Evolutionary conservation across 768 basidiomycete species (phyloP).

Genomic region (Collybia mongolica): DNA sequence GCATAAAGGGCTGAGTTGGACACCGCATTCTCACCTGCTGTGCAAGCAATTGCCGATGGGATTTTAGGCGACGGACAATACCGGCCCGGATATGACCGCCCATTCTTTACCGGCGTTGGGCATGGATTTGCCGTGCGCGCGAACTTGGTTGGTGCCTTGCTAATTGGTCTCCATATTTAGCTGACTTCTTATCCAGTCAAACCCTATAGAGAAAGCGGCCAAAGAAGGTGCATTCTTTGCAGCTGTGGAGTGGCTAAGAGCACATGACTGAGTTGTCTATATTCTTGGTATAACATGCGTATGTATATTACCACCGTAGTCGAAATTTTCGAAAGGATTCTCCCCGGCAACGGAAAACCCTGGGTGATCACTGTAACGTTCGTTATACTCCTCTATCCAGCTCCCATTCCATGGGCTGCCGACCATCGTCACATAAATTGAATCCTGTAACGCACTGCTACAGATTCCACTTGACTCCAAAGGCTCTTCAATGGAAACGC

Average conservation of each 20-base stretch:
- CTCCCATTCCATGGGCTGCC: too few species aligned
- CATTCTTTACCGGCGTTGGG: conserved; percentile 14
- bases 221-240: conserved; percentile 17
- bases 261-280: conserved; percentile 2
- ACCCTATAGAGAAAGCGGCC: conserved; percentile 14
- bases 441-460: too few species aligned
- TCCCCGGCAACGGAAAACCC: too few species aligned
- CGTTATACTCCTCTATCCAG: too few species aligned
- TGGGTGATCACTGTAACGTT: too few species aligned
- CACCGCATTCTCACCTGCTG: conserved; percentile 8
- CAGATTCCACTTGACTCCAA: too few species aligned
- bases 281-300: too few species aligned
- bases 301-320: too few species aligned
- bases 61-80: conserved; percentile 13
- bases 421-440: too few species aligned
- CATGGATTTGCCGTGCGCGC: conserved; percentile 17
- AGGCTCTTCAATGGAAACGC: too few species aligned
- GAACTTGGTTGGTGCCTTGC: conserved; percentile 9
- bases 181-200: conserved; percentile 5
- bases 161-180: not conserved
- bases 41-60: conserved; percentile 12
- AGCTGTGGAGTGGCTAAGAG: conserved; percentile 14
- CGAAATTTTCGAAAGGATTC: too few species aligned
- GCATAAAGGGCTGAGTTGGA: conserved; percentile 11
- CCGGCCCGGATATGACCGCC: conserved; percentile 12